These are phyloP conservation scores for Colletotrichum orbiculare DNA, from an alignment of 2,329 filamentous ascomycete genomes.

Conservation along the genomic window DNA sequence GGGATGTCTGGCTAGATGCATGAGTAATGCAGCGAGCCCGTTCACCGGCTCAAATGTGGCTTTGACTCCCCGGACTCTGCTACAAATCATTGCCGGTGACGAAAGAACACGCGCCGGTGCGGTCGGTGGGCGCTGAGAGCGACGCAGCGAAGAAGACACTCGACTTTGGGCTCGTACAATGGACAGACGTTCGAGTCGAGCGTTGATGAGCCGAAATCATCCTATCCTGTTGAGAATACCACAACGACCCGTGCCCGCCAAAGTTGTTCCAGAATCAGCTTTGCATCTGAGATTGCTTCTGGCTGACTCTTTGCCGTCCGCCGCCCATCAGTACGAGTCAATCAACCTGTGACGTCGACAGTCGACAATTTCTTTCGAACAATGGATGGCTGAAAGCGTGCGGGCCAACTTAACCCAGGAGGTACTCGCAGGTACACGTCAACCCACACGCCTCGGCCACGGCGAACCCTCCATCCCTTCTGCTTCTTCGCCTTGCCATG, in stretches of 20 bases:
- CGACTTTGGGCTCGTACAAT: constrained; percentile 15
- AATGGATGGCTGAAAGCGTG: constrained; percentile 17
- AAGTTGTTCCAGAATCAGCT: constrained; percentile 18
- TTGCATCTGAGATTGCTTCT: constrained; percentile 35
- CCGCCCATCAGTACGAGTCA: constrained; percentile 27
- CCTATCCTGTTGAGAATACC: constrained; percentile 18
- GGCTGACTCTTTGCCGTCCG: constrained; percentile 32
- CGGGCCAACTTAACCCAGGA: constrained; percentile 5
- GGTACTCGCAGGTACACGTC: constrained; percentile 6
- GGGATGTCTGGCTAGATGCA: constrained; percentile 16
- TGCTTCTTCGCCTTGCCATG: constrained; percentile 30
- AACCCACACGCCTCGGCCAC: constrained; percentile 27
- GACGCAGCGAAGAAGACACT: not conserved
- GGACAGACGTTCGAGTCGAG: constrained; percentile 17
- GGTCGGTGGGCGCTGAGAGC: no score
- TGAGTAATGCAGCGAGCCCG: constrained; percentile 24
- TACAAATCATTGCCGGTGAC: constrained; percentile 9
- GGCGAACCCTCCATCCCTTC: constrained; percentile 35
- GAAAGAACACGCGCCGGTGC: constrained; percentile 13
- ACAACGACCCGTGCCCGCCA: constrained; percentile 6
- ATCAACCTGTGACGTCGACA: constrained; percentile 34
- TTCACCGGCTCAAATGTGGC: constrained; percentile 9
- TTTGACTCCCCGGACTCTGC: constrained; percentile 24
- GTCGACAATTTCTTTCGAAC: constrained; percentile 24
- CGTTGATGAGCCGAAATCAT: constrained; percentile 32